Conservation (phyloP, 306 rosid species). For the Phaseolus lunatus region DNA sequence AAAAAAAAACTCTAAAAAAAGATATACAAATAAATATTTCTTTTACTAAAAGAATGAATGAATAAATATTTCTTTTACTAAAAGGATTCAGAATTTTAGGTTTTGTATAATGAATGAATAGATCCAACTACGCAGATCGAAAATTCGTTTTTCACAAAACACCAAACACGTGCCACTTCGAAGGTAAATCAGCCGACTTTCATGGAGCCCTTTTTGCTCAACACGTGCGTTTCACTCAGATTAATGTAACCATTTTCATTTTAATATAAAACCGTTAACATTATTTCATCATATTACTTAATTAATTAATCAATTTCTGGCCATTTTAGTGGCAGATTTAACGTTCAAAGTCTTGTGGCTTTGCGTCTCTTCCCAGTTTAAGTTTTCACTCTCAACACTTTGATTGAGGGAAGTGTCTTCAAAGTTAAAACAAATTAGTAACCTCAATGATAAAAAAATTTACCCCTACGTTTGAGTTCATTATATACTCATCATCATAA, state of each 20-base stretch:
- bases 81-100: no score
- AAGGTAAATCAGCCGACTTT: conserved; percentile 19
- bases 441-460: no score
- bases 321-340: neutral
- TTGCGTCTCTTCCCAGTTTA: neutral
- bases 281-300: neutral
- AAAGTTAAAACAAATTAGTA: neutral
- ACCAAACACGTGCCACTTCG: conserved; percentile 27
- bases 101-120: neutral
- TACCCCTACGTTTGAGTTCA: no score
- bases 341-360: neutral
- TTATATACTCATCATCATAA: no score
- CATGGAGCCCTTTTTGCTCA: conserved; percentile 9
- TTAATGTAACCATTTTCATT: neutral
- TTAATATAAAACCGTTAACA: neutral
- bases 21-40: no score
- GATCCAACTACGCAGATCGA: neutral
- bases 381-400: neutral
- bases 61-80: no score
- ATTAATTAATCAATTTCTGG: neutral
- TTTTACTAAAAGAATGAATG: no score
- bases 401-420: neutral
- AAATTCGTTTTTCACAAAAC: neutral
- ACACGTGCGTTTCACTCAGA: conserved; percentile 44
- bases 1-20: no score